phyloP scores from a whole-genome alignment of 2,329 filamentous ascomycete species.

The Parasarocladium wereldwijsianum region DNA sequence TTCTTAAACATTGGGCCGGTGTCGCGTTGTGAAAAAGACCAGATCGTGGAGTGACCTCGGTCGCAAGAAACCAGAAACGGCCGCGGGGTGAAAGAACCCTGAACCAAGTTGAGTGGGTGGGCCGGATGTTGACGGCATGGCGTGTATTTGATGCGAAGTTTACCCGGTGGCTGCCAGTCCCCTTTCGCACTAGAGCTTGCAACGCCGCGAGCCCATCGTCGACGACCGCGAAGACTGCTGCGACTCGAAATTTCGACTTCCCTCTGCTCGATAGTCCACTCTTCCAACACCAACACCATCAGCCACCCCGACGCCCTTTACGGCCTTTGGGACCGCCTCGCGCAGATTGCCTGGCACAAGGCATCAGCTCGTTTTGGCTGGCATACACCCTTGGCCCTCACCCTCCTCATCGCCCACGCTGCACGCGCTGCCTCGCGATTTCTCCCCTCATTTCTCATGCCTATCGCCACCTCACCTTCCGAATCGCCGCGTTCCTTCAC shows the following conservation, averaged over 20 bases:
- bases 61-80: too few relatives aligned
- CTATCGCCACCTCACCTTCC: conserved; percentile 63
- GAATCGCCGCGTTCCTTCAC: conserved; percentile 62
- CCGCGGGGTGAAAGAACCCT: too few relatives aligned
- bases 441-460: conserved; percentile 54
- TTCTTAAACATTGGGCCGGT: conserved; percentile 61
- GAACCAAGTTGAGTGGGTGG: too few relatives aligned
- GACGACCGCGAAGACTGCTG: too few relatives aligned
- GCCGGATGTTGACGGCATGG: too few relatives aligned
- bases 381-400: conserved; percentile 7
- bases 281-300: too few relatives aligned
- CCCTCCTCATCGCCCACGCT: conserved; percentile 17
- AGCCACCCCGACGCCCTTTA: conserved; percentile 2
- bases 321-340: conserved; percentile 2
- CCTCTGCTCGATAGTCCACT: too few relatives aligned
- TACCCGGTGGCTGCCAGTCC: too few relatives aligned
- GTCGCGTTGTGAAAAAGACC: conserved; percentile 13
- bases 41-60: conserved; percentile 2
- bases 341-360: background rate
- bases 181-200: too few relatives aligned
- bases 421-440: conserved; percentile 10
- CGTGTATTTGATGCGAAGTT: too few relatives aligned
- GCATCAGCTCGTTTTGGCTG: background rate
- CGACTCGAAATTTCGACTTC: too few relatives aligned
- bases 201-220: too few relatives aligned